Evolutionary conservation across 1,139 yeast genomes (phyloP), one percentile per base, ranked within the genome.

Genomic region (Zygoascus sp.): DNA sequence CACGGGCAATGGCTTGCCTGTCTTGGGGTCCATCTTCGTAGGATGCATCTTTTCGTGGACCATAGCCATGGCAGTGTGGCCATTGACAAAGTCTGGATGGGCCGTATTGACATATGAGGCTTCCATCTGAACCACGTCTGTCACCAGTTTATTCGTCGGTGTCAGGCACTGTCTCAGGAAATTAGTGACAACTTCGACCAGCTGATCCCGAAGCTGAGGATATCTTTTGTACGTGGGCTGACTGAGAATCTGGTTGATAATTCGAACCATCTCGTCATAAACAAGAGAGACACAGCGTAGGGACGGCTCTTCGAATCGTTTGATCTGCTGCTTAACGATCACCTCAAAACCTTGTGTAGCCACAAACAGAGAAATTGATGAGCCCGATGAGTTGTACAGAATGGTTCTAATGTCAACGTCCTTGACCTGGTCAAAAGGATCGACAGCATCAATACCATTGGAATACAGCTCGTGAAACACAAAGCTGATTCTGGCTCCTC

Each of bases 301-400:
- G 8, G 95, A 75, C 9, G 98, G 98, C 57, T 92, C 97, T 68
- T 92, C 97, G 73, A 92, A 88, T 67, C 98, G 80, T 59, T 76
- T 81, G 56, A 92, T 90, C 68, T 92, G 98, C 67, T 92, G 96
- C 67, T 87, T 89, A 40, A 92, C 97, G 59, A 92, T 79, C 17
- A 90, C 96, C 68, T 92, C 98, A 64, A 92, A 92, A 0, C 97
- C 97, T 61, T 88, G 92, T 6, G 98, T 92, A 41, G 97, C 98
- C 50, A 92, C 98, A 69, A 92, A 92, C 59, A 92, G 75, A 4
- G 96, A 86, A n/a, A 98, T 98, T 0, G 97, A 88, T 15, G 97
- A 84, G 62, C 98, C 98, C 11, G 96, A 85, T 40, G 97, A 87
- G 66, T 92, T 92, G 72, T 90, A 95, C 35, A 72, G 59, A 49